A percentile compares a stretch with the other conserved stretches of the same genome.
phyloP scores from a whole-genome alignment of 306 rosid species.

The Quercus variabilis region DNA sequence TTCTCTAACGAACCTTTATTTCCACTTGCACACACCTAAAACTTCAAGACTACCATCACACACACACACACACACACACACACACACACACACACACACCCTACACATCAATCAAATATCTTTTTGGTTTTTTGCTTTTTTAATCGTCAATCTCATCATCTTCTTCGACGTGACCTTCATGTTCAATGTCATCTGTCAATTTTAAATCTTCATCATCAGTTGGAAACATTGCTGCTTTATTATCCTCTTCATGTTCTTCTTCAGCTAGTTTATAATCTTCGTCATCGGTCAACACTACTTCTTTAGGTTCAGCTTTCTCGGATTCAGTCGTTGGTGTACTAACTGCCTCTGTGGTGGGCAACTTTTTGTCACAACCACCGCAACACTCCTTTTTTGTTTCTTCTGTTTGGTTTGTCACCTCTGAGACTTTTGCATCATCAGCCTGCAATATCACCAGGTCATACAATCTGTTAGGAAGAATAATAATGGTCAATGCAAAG shows the following conservation, averaged over 20 bases:
- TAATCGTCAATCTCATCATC: background rate
- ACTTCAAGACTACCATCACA: too few relatives aligned
- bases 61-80: too few relatives aligned
- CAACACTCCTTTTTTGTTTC: background rate
- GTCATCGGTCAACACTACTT: background rate
- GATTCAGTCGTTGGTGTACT: background rate
- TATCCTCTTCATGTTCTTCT: background rate
- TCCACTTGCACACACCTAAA: too few relatives aligned
- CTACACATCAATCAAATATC: too few relatives aligned
- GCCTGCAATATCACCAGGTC: background rate
- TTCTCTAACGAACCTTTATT: too few relatives aligned
- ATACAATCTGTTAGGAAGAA: background rate
- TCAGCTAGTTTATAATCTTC: background rate
- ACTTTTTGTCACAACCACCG: background rate
- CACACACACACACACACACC: too few relatives aligned
- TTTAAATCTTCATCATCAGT: background rate
- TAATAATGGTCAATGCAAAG: background rate
- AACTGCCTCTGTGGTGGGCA: background rate
- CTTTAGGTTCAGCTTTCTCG: background rate
- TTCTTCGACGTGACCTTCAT: background rate
- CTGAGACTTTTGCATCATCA: background rate
- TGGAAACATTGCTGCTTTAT: background rate
- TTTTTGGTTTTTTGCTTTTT: too few relatives aligned
- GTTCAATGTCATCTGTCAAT: background rate
- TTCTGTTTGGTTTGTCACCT: background rate